phyloP scores from a whole-genome alignment of 306 rosid species.

The peach (Prunus persica) region Prunus_persica_NCBIv2 NC_034014.1:11670501-11671000 shows the following conservation, averaged over 20 bases:
- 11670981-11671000: neutral
- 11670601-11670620: neutral
- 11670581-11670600: slow-evolving; percentile 4
- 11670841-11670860: slow-evolving; percentile 17
- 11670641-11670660: slow-evolving; percentile 18
- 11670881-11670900: slow-evolving; percentile 23
- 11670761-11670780: slow-evolving; percentile 22
- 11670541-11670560: neutral
- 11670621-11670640: slow-evolving; percentile 4
- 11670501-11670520: neutral
- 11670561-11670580: slow-evolving; percentile 21
- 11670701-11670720: neutral
- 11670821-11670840: slow-evolving; percentile 36
- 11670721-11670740: neutral
- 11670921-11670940: neutral
- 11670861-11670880: slow-evolving; percentile 21
- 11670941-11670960: neutral
- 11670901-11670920: slow-evolving; percentile 21
- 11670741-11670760: neutral
- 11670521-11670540: neutral
- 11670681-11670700: slow-evolving; percentile 2
- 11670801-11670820: slow-evolving; percentile 18
- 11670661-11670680: slow-evolving; percentile 21
- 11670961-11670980: too few species aligned
- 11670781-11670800: slow-evolving; percentile 31